These are phyloP conservation scores for Talaromyces sp. DNA, from an alignment of 2,329 filamentous ascomycete genomes.

Conservation along the genomic window DNA sequence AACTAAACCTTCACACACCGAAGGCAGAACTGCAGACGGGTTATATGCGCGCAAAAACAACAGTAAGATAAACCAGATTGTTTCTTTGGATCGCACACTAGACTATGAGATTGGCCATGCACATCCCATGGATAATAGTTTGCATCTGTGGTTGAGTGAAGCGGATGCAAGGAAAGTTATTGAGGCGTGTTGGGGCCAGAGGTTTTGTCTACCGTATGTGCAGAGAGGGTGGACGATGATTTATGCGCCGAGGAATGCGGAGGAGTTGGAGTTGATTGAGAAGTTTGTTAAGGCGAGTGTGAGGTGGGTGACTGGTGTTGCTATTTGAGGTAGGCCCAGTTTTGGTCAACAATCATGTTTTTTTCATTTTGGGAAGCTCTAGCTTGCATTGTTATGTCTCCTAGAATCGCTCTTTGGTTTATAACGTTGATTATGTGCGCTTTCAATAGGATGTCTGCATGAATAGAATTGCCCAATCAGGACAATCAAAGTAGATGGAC, in stretches of 20 bases:
- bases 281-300: slow-evolving; percentile 5
- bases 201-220: neutral
- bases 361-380: neutral
- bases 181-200: slow-evolving; percentile 12
- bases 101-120: slow-evolving; percentile 6
- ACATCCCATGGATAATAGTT: slow-evolving; percentile 6
- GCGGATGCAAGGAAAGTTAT: slow-evolving; percentile 10
- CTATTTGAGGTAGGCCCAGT: neutral
- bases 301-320: slow-evolving; percentile 10
- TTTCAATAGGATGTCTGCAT: neutral
- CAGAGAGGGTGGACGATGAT: slow-evolving; percentile 11
- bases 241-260: slow-evolving; percentile 9
- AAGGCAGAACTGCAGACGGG: slow-evolving; percentile 8
- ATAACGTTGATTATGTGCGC: neutral
- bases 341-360: neutral
- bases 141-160: slow-evolving; percentile 12
- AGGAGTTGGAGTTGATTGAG: slow-evolving; percentile 10
- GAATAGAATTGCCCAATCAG: neutral
- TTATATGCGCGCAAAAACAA: slow-evolving; percentile 9
- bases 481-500: neutral
- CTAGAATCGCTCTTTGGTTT: neutral
- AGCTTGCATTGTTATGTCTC: neutral
- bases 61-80: neutral
- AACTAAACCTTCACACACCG: neutral
- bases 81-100: neutral